Base-by-base conservation (phyloP, 257 asterid genomes). In the Orobanche coerulescens region DNA sequence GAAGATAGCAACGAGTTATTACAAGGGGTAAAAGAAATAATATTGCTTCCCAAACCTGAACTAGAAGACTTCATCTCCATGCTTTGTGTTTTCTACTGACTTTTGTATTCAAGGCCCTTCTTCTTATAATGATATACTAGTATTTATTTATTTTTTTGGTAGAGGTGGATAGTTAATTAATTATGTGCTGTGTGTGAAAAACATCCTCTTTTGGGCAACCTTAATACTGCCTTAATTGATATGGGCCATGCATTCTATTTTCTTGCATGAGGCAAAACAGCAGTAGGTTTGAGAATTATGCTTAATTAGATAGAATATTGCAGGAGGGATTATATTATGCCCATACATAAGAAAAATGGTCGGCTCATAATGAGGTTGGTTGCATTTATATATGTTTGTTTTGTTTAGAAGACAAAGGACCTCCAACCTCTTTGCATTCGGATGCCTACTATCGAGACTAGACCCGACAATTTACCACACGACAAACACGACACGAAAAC, bases 231-330 rank as follows among this genome's bases (percentile, higher is more conserved):
- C 72, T 74, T 79, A 73, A 79, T 58, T 51, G 69, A 44, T 24
- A 57, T 80, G 85, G 87, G 79, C 82, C 82, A 71, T 62, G 73
- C 46, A 6, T 6, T 74, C 87, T 39, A 81, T 57, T 72, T n/a
- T 77, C 61, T 69, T 79, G 80, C 55, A 76, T 4, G 66, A 75
- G 43, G n/a, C 46, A 73, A 20, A 55, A 15, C 56, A 9, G 55
- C 82, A 80, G 78, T 44, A 58, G 56, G 44, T 50, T 78, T 72
- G 53, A 25, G 31, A 55, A 55, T 60, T 66, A 39, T 71, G 62
- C 39, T 60, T 36, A 43, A 58, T 28, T 50, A 15, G 44, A 37
- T n/a, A 37, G 14, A 7, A 37, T 7, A 37, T 73, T 69, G 68
- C 77, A 50, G 54, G 50, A 53, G 15, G 62, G 76, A 58, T 40